Evolutionary conservation across 2,329 filamentous ascomycete species (phyloP).

Genomic region (Tolypocladium ovalisporum): DNA sequence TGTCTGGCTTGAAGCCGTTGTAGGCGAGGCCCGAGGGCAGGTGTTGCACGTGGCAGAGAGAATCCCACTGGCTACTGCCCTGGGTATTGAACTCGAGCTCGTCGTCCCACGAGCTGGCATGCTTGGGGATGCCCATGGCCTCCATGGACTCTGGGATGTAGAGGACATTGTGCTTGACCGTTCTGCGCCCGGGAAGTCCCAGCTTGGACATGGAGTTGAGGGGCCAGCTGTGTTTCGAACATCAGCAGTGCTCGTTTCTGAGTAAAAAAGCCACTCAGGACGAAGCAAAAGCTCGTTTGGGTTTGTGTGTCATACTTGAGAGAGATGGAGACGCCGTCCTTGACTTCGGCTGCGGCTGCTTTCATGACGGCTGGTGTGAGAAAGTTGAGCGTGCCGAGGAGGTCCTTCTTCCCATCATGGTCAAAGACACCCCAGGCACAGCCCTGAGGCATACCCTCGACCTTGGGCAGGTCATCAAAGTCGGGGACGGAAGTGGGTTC

Average conservation of each 20-base stretch:
- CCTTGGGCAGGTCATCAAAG: constrained; percentile 29
- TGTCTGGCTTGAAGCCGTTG: constrained; percentile 32
- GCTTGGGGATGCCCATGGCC: constrained; percentile 4
- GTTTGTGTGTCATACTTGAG: constrained; percentile 31
- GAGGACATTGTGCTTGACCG: constrained; percentile 23
- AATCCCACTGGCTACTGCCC: constrained; percentile 45
- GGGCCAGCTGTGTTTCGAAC: constrained; percentile 23
- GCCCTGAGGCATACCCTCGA: constrained; percentile 32
- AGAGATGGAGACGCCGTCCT: constrained; percentile 35
- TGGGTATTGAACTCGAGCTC: constrained; percentile 46
- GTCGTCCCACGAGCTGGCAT: constrained; percentile 29
- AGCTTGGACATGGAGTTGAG: constrained; percentile 27
- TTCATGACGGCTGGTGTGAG: constrained; percentile 31
- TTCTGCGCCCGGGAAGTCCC: constrained; percentile 21
- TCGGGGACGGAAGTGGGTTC: constrained; percentile 23
- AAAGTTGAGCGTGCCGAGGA: constrained; percentile 41
- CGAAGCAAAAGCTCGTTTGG: too few relatives aligned
- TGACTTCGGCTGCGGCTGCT: constrained; percentile 12
- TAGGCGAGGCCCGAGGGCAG: constrained; percentile 32
- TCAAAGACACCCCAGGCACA: constrained; percentile 41
- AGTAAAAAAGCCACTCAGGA: neutral
- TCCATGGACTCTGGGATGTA: constrained; percentile 15
- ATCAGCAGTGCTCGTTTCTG: neutral
- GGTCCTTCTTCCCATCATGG: constrained; percentile 33
- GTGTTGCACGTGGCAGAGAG: constrained; percentile 36